Evolutionary conservation across 2,329 filamentous ascomycete genomes (phyloP), one percentile per base, ranked within the genome.

Genomic region (Fusarium duplospermum): DNA sequence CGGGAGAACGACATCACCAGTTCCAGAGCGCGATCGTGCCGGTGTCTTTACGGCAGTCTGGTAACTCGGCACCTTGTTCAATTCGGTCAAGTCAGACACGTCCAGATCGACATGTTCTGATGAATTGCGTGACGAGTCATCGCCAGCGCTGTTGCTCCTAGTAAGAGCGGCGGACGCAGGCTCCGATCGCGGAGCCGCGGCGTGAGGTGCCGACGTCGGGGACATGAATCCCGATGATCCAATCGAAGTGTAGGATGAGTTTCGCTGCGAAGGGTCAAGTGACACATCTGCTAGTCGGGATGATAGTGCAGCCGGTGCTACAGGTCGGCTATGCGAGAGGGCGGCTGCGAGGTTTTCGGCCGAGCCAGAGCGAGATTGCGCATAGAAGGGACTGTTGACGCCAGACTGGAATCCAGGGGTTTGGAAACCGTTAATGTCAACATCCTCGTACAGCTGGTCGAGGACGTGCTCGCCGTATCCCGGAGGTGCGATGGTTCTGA

Each of bases 391-490:
- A 38, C 94, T 98, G 80, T 90, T 94, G 66, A 94, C 88, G n/a
- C 92, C 92, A 63, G 93, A 92, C 84, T 87, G 89, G 38, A 90
- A 85, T 1, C 88, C 91, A 1, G 94, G 93, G 0, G 93, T 95
- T 83, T 95, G 92, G 80, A 95, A 93, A n/a, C 94, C 94, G 62
- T 88, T 91, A 10, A 90, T 88, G 77, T 98, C 94, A 66, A 98
- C 89, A 71, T 96, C 94, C 75, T 94, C 94, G 83, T 97, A 99
- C 2, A 98, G 87, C 80, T 94, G 92, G 81, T 99, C 96, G 29
- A 98, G 90, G 52, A 93, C 89, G 82, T 98, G 96, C 78, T 96
- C 91, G 69, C 94, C 95, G 78, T 99, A 99, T 42, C 95, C 91
- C 0, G 96, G 96, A n/a, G 96, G 96, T 13, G 96, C 95, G 67